phyloP scores from a whole-genome alignment of 2,329 filamentous ascomycete genomes.

The Venturiaceae sp. region DNA sequence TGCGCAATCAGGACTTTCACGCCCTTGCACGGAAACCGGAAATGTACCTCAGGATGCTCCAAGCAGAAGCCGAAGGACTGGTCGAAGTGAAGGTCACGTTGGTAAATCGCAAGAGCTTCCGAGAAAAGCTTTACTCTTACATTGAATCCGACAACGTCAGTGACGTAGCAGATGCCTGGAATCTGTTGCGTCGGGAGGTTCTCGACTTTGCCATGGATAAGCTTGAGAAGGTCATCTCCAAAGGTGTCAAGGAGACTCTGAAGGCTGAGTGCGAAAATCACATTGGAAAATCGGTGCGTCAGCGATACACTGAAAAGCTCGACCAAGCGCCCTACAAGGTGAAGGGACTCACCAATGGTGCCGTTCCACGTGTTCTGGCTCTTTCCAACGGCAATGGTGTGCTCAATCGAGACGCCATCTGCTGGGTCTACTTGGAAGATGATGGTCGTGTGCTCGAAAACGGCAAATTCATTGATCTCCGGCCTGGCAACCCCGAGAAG shows the following conservation, averaged over 20 bases:
- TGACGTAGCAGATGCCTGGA: constrained; percentile 92
- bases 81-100: constrained; percentile 76
- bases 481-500: constrained; percentile 56
- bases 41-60: constrained; percentile 92
- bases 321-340: constrained; percentile 96
- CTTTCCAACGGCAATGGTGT: constrained; percentile 79
- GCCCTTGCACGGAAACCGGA: constrained; percentile 79
- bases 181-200: constrained; percentile 74
- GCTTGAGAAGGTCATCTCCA: constrained; percentile 73
- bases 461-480: constrained; percentile 75
- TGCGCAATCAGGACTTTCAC: constrained; percentile 76
- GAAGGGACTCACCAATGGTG: constrained; percentile 82
- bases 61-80: constrained; percentile 87
- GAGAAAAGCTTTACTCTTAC: constrained; percentile 64
- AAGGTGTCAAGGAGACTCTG: constrained; percentile 89
- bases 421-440: constrained; percentile 90
- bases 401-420: constrained; percentile 64
- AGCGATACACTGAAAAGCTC: constrained; percentile 79
- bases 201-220: constrained; percentile 73
- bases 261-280: constrained; percentile 91
- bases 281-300: constrained; percentile 77
- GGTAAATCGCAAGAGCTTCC: constrained; percentile 66
- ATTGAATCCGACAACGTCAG: constrained; percentile 95
- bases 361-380: constrained; percentile 75
- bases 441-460: constrained; percentile 74